Conservation (phyloP, 169 alveolate genomes). For the Plasmodium blacklocki region DNA sequence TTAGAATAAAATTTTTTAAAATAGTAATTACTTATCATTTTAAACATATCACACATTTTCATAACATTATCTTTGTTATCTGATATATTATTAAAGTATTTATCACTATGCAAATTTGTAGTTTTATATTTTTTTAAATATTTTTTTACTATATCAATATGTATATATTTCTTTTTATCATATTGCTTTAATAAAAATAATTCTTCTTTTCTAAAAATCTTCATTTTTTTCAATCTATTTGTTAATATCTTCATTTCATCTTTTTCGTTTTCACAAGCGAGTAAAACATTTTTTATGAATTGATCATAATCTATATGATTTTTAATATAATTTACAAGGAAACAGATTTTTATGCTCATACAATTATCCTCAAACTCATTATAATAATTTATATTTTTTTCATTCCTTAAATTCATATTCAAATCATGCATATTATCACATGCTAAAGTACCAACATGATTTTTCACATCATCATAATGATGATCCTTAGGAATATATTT, state of each 20-base stretch:
- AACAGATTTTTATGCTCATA: slow-evolving; percentile 39
- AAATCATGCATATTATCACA: neutral
- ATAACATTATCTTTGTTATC: too few species aligned
- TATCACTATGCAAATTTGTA: too few species aligned
- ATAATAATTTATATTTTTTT: slow-evolving; percentile 3
- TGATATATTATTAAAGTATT: too few species aligned
- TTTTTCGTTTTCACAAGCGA: slow-evolving; percentile 19
- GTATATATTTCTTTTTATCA: neutral
- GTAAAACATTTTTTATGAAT: slow-evolving; percentile 22
- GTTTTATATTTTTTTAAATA: too few species aligned
- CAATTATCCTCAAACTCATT: slow-evolving; percentile 26
- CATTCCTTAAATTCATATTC: neutral
- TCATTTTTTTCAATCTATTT: neutral
- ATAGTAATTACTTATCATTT: slow-evolving; percentile 14
- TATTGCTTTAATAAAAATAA: slow-evolving; percentile 14
- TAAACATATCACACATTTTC: too few species aligned
- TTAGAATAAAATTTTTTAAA: slow-evolving; percentile 6
- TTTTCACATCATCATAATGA: too few species aligned
- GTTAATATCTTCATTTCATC: slow-evolving; percentile 13
- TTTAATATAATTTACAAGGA: slow-evolving; percentile 22
- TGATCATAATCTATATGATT: neutral
- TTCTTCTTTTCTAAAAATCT: slow-evolving; percentile 16
- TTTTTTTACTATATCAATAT: neutral
- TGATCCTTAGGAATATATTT: neutral
- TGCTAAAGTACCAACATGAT: too few species aligned